Percentiles rank a stretch among this genome's conserved stretches.
Evolutionary conservation across 176 grass and related monocot genomes (phyloP).

Genomic region (Saccharum officinarum): DNA sequence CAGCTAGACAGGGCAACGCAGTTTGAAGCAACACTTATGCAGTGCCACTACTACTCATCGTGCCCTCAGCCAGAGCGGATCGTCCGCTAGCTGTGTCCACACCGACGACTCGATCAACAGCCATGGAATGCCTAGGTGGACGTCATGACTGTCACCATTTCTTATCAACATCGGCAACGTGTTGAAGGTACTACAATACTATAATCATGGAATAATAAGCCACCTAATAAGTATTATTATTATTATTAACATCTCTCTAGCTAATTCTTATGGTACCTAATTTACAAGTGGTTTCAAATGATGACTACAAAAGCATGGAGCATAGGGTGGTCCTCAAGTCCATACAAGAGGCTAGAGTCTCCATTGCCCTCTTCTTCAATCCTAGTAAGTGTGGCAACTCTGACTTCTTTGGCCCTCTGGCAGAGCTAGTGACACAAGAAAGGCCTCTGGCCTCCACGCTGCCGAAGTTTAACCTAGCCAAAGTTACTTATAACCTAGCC

Average conservation of each 20-base stretch:
- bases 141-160: constrained; percentile 23
- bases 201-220: not conserved
- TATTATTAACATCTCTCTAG: too few species aligned
- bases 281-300: constrained; percentile 39
- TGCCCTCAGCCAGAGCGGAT: constrained; percentile 42
- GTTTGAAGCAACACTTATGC: constrained; percentile 27
- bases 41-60: constrained; percentile 59
- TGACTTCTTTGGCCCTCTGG: constrained; percentile 28
- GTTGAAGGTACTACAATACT: constrained; percentile 33
- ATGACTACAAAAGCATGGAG: constrained; percentile 39
- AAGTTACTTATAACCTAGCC: too few species aligned
- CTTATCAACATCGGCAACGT: constrained; percentile 45
- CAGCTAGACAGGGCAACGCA: not conserved
- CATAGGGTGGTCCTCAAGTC: constrained; percentile 47
- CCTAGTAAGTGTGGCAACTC: not conserved
- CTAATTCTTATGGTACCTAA: too few species aligned
- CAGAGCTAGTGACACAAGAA: constrained; percentile 29
- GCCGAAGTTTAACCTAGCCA: constrained; percentile 19
- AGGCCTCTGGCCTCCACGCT: not conserved
- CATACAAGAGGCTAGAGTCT: constrained; percentile 31
- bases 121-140: constrained; percentile 32
- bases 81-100: constrained; percentile 28
- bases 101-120: constrained; percentile 21
- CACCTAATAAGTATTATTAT: too few species aligned
- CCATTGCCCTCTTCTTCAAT: constrained; percentile 46